These are phyloP conservation scores for Naganishia liquefaciens DNA, from an alignment of 1,284 basidiomycete species.

Conservation along the genomic window DNA sequence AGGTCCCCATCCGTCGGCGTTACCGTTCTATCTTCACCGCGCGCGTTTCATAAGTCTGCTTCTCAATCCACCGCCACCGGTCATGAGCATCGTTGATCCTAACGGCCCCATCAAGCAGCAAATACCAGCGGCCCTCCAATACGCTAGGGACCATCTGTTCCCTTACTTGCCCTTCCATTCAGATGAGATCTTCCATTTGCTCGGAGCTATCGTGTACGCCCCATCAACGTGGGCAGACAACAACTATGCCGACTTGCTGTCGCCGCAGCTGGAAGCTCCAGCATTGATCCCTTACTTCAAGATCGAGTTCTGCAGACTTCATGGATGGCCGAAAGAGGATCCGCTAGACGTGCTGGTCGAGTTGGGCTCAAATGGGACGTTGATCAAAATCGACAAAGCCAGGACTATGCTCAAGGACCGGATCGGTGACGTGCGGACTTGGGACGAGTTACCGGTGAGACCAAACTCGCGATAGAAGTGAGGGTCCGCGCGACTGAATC, in stretches of 20 bases:
- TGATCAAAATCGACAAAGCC: constrained; percentile 88
- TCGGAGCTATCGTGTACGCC: constrained; percentile 67
- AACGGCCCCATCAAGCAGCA: constrained; percentile 24
- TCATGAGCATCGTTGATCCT: constrained; percentile 39
- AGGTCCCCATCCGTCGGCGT: constrained; percentile 64
- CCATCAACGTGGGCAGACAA: constrained; percentile 63
- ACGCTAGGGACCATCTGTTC: constrained; percentile 69
- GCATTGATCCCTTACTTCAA: constrained; percentile 79
- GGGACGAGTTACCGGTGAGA: constrained; percentile 82
- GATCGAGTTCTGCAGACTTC: constrained; percentile 81
- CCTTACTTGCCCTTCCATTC: constrained; percentile 68
- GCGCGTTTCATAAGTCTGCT: constrained; percentile 77
- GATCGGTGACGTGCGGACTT: constrained; percentile 84
- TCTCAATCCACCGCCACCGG: constrained; percentile 54
- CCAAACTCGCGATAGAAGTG: neutral
- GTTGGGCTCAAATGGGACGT: constrained; percentile 83
- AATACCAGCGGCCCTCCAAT: constrained; percentile 63
- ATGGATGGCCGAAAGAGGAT: constrained; percentile 83
- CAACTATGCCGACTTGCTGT: constrained; percentile 72
- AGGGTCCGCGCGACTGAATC: neutral
- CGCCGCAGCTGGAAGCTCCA: constrained; percentile 64
- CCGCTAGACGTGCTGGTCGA: constrained; percentile 84
- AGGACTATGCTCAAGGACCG: constrained; percentile 83
- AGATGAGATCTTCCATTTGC: constrained; percentile 71
- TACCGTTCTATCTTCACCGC: constrained; percentile 84